Conservation (phyloP, 2,329 filamentous ascomycete genomes). For the Hymenotorrendiella dingleyae region DNA sequence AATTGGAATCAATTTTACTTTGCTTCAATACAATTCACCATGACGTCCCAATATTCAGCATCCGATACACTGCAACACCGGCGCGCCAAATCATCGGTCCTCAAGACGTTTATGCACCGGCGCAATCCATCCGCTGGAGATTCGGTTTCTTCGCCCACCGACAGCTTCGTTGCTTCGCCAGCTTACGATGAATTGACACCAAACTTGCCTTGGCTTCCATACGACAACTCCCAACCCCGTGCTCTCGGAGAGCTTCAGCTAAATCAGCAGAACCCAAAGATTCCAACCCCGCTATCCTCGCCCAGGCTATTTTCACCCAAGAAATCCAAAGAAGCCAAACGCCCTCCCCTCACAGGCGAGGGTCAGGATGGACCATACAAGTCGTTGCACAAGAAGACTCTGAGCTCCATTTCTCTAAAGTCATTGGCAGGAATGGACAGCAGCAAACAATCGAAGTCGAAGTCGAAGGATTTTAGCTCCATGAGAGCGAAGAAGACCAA, state of each 20-base stretch:
- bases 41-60: slow-evolving; percentile 25
- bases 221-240: slow-evolving; percentile 33
- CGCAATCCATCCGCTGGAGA: slow-evolving; percentile 26
- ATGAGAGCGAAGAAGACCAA: slow-evolving; percentile 72
- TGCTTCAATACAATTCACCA: slow-evolving; percentile 17
- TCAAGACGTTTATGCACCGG: slow-evolving; percentile 31
- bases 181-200: slow-evolving; percentile 13
- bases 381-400: slow-evolving; percentile 40
- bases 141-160: slow-evolving; percentile 17
- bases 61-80: slow-evolving; percentile 24
- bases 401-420: slow-evolving; percentile 41
- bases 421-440: slow-evolving; percentile 35
- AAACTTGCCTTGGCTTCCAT: slow-evolving; percentile 32
- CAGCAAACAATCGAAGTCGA: slow-evolving; percentile 31
- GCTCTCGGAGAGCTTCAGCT: slow-evolving; percentile 52
- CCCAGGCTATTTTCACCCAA: too few relatives aligned
- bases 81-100: slow-evolving; percentile 30
- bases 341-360: slow-evolving; percentile 26
- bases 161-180: slow-evolving; percentile 19
- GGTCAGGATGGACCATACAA: slow-evolving; percentile 24
- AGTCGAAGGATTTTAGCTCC: slow-evolving; percentile 38
- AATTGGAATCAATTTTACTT: slow-evolving; percentile 7
- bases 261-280: slow-evolving; percentile 40
- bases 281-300: slow-evolving; percentile 35
- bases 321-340: slow-evolving; percentile 33